Percentiles rank a stretch among this genome's conserved stretches.
Evolutionary conservation across 1,139 yeast genomes (phyloP).

Genomic region (Candida pseudocylindracea): DNA sequence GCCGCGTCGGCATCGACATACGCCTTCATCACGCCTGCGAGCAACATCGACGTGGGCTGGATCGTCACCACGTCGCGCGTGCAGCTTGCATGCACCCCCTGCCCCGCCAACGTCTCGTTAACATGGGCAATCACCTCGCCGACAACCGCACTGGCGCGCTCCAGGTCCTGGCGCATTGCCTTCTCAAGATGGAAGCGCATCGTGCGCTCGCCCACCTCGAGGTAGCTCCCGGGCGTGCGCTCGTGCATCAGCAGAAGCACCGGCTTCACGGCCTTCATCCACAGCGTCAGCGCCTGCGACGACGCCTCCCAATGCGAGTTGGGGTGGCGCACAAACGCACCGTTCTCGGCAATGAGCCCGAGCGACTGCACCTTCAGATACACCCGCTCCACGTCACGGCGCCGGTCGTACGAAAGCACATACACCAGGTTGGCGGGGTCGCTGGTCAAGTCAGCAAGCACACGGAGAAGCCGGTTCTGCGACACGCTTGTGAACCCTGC

Average conservation of each 20-base stretch:
- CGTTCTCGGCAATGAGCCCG: conserved; percentile 81
- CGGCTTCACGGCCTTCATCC: too few relatives aligned
- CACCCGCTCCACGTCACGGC: conserved; percentile 39
- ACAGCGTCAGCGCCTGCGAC: too few relatives aligned
- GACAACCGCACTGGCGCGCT: conserved; percentile 41
- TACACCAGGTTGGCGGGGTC: conserved; percentile 43
- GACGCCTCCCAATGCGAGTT: too few relatives aligned
- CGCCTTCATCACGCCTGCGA: too few relatives aligned
- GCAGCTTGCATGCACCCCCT: too few relatives aligned
- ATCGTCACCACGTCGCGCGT: too few relatives aligned
- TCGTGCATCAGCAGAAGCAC: conserved; percentile 30
- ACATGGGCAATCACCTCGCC: conserved; percentile 79
- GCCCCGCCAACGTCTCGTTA: conserved; percentile 56
- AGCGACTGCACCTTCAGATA: conserved; percentile 46
- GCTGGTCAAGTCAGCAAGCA: conserved; percentile 10
- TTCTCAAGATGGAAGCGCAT: conserved; percentile 53
- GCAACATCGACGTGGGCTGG: too few relatives aligned
- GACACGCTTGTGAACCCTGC: too few relatives aligned
- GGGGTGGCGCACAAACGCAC: conserved; percentile 28
- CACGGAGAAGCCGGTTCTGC: too few relatives aligned
- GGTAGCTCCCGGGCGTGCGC: conserved; percentile 58
- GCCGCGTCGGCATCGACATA: too few relatives aligned
- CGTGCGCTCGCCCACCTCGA: conserved; percentile 55
- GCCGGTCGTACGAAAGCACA: conserved; percentile 41
- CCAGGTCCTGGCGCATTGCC: conserved; percentile 35